These are phyloP conservation scores for Infundibulicybe gibba DNA, from an alignment of 768 basidiomycete species.

Conservation along the genomic window DNA sequence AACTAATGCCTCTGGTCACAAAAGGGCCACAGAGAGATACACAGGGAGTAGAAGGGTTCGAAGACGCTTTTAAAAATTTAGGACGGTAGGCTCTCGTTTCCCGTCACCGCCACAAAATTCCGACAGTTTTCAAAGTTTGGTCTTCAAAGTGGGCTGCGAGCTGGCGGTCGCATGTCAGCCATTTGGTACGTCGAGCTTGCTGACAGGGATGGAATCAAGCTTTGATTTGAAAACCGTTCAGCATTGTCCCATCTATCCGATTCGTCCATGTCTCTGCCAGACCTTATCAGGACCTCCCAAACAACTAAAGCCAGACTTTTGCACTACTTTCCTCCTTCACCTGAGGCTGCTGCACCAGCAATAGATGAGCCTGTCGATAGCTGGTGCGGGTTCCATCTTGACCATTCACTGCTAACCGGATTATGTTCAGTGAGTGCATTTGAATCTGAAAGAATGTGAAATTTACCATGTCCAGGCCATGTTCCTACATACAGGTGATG, in stretches of 20 bases:
- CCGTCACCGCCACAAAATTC: not conserved
- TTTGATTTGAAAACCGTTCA: conserved; percentile 20
- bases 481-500: conserved; percentile 58
- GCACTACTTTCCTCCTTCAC: conserved; percentile 87
- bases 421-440: conserved; percentile 70
- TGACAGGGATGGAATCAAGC: not conserved
- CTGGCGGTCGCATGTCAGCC: conserved; percentile 88
- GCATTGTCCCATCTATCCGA: conserved; percentile 67
- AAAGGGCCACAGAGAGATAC: conserved; percentile 65
- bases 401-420: conserved; percentile 89
- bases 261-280: conserved; percentile 61
- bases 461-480: conserved; percentile 60
- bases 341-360: conserved; percentile 26
- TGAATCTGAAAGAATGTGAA: too few species aligned
- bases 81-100: conserved; percentile 45
- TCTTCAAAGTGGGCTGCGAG: conserved; percentile 79
- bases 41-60: conserved; percentile 67
- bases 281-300: conserved; percentile 71
- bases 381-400: conserved; percentile 95
- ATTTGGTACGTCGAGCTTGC: conserved; percentile 63
- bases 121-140: conserved; percentile 43
- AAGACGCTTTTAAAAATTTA: conserved; percentile 84
- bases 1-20: not conserved
- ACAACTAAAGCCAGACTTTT: conserved; percentile 90
- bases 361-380: conserved; percentile 75